These are phyloP conservation scores for Podaxis carcinomalis DNA, from an alignment of 768 basidiomycete genomes.

Conservation along the genomic window DNA sequence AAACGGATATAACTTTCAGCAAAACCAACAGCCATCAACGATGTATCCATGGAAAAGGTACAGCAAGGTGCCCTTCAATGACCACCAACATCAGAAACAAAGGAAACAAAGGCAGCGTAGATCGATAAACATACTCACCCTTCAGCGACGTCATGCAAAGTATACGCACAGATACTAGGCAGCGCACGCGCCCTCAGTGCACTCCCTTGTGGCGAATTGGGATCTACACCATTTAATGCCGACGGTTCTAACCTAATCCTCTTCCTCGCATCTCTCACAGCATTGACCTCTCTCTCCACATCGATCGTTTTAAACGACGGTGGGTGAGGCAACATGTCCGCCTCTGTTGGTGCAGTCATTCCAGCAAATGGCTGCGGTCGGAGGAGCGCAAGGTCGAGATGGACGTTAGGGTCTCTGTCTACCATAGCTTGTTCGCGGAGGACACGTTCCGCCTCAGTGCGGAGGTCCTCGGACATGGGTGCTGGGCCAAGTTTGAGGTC, in stretches of 20 bases:
- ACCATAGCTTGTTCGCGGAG: constrained; percentile 79
- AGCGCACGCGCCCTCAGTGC: constrained; percentile 60
- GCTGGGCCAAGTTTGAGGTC: constrained; percentile 83
- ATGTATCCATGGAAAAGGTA: constrained; percentile 86
- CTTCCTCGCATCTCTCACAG: constrained; percentile 85
- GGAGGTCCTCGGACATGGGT: constrained; percentile 76
- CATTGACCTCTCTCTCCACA: constrained; percentile 86
- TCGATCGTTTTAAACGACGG: constrained; percentile 81
- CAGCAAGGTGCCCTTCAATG: constrained; percentile 70
- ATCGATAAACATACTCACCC: constrained; percentile 52
- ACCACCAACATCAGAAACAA: constrained; percentile 1
- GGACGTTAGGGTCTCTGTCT: constrained; percentile 62
- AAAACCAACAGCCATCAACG: constrained; percentile 92
- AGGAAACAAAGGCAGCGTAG: neutral
- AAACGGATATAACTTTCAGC: constrained; percentile 92
- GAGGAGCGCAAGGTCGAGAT: constrained; percentile 57
- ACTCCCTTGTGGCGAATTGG: constrained; percentile 53
- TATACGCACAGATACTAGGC: constrained; percentile 94
- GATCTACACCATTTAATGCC: constrained; percentile 50
- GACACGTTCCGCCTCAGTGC: constrained; percentile 73
- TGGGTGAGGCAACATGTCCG: constrained; percentile 80
- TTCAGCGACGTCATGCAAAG: constrained; percentile 91
- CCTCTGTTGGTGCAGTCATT: constrained; percentile 56
- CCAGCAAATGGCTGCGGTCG: constrained; percentile 50
- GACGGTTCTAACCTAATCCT: constrained; percentile 88